A percentile compares a stretch with the other conserved stretches of the same genome.
Conservation (phyloP, 495 filamentous ascomycete species). For the Bryoglossum gracile region DNA sequence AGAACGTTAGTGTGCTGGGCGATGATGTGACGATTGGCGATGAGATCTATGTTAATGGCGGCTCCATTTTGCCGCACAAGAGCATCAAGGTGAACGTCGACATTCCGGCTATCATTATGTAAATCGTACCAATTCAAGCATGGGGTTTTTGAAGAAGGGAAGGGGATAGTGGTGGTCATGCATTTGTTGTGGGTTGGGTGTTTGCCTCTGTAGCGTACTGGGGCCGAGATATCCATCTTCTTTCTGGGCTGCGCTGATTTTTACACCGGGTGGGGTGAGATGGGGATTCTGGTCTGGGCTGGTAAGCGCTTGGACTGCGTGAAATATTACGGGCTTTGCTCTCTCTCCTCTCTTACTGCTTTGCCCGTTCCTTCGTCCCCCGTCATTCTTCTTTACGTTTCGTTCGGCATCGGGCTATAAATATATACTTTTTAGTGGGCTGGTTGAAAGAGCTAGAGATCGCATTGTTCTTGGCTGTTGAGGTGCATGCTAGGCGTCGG, state of each 20-base stretch:
- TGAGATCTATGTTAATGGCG: conserved; percentile 98
- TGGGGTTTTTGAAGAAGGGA: no score
- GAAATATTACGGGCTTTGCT: background rate
- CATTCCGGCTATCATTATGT: conserved; percentile 85
- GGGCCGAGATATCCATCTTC: no score
- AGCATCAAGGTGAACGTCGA: conserved; percentile 98
- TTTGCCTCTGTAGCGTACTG: background rate
- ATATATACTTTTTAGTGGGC: no score
- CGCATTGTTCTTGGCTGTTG: no score
- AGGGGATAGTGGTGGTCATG: no score
- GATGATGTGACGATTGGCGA: conserved; percentile 99
- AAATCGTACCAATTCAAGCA: no score
- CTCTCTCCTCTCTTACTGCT: conserved; percentile 2
- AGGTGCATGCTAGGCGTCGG: no score
- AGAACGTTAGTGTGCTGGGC: conserved; percentile 95
- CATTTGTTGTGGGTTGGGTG: background rate
- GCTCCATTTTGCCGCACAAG: conserved; percentile 95
- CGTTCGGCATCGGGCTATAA: no score
- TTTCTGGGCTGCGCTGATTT: no score
- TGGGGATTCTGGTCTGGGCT: background rate
- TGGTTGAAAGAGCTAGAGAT: no score
- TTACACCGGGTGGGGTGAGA: background rate
- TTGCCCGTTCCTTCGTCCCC: no score
- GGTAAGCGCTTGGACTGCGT: background rate
- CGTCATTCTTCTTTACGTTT: no score